Percentiles rank a stretch among this genome's conserved stretches.
Evolutionary conservation across 2,329 filamentous ascomycete species (phyloP).

Genomic region (Microdochium nivale): DNA sequence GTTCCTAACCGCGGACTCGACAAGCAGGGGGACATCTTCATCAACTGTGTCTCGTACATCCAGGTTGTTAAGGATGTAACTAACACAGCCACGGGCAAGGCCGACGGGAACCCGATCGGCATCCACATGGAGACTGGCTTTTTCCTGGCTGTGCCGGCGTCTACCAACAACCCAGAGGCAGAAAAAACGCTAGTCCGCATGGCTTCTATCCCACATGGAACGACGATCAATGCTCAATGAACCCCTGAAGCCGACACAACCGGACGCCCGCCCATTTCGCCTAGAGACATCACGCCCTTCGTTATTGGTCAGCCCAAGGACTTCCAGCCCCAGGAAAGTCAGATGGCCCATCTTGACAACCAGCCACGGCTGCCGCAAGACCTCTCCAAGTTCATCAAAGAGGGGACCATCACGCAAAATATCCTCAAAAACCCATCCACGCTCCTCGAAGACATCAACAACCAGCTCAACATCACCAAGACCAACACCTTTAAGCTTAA

Average conservation of each 20-base stretch:
- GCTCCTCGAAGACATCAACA: conserved; percentile 17
- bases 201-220: conserved; percentile 33
- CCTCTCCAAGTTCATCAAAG: conserved; percentile 15
- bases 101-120: conserved; percentile 11
- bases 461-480: conserved; percentile 19
- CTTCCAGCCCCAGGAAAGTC: neutral
- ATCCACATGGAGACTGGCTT: conserved; percentile 33
- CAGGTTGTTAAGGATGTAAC: conserved; percentile 25
- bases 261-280: neutral
- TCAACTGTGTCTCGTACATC: conserved; percentile 25
- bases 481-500: conserved; percentile 20
- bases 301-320: neutral
- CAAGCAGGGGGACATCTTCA: conserved; percentile 21
- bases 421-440: conserved; percentile 20
- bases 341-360: conserved; percentile 1
- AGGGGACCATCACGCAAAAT: conserved; percentile 21
- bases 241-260: conserved; percentile 12
- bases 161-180: conserved; percentile 7
- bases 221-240: conserved; percentile 31
- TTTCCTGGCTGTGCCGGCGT: conserved; percentile 27
- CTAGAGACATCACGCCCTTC: neutral
- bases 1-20: conserved; percentile 28
- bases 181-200: conserved; percentile 22
- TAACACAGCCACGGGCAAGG: conserved; percentile 12
- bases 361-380: conserved; percentile 20